Conservation (phyloP, 306 rosid genomes). For the Inga leiocalycina region DNA sequence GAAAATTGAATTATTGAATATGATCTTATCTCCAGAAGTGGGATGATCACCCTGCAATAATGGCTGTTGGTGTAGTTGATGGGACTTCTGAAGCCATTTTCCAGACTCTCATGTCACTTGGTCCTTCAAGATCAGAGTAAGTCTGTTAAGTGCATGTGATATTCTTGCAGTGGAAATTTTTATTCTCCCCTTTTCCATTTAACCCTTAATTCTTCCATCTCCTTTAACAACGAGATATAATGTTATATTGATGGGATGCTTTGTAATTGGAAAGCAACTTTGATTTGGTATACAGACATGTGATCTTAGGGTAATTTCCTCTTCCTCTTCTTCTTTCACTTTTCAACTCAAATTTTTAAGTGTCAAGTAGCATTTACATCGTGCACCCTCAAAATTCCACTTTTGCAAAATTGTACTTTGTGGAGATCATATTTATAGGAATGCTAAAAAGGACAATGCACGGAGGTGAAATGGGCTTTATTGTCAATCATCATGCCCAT, state of each 20-base stretch:
- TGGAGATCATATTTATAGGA: slow-evolving; percentile 8
- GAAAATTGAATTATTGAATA: slow-evolving; percentile 28
- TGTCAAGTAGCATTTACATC: slow-evolving; percentile 11
- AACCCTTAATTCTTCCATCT: background rate
- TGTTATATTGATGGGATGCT: slow-evolving; percentile 11
- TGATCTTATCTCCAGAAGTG: slow-evolving; percentile 61
- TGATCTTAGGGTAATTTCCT: slow-evolving; percentile 3
- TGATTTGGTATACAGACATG: background rate
- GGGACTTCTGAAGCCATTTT: slow-evolving; percentile 96
- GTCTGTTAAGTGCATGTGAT: slow-evolving; percentile 34
- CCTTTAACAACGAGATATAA: slow-evolving; percentile 18
- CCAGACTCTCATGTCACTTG: slow-evolving; percentile 88
- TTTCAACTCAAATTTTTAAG: slow-evolving; percentile 1
- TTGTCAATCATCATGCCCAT: slow-evolving; percentile 20
- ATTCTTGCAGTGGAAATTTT: slow-evolving; percentile 25
- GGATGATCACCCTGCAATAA: slow-evolving; percentile 98
- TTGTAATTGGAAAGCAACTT: slow-evolving; percentile 15
- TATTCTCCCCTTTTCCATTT: background rate
- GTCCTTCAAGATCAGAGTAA: slow-evolving; percentile 96
- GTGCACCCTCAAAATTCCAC: background rate
- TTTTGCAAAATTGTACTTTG: slow-evolving; percentile 5
- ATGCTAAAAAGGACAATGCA: slow-evolving; percentile 26
- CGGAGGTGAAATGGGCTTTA: slow-evolving; percentile 5
- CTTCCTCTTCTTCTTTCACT: background rate
- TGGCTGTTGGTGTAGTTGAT: slow-evolving; percentile 92